Evolutionary conservation across 352 stramenopile genomes (phyloP), one percentile per base, ranked within the genome.

Genomic region (Phytopythium delawarense): DNA sequence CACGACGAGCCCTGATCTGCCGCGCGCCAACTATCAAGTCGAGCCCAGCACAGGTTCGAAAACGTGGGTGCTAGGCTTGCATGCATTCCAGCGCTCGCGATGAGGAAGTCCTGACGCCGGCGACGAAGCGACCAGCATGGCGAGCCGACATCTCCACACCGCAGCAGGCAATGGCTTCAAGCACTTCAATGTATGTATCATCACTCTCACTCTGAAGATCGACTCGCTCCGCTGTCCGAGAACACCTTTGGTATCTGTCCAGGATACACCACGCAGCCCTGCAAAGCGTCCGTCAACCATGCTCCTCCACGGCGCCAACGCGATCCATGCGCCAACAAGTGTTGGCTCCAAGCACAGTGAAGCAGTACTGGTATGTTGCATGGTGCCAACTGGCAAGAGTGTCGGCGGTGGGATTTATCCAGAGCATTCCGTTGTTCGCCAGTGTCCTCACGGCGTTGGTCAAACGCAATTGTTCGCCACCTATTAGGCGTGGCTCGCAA

Each of bases 391-490:
- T 34, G 7, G 21, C 48, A 32, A 54, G 23, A 54, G 35, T 54
- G 21, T 34, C 48, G 48, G 48, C 25, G 48, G 48, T 35, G 48
- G 8, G 49, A 52, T 37, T 45, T 45, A 20, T 45, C 40, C 40
- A 45, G 15, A n/a, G 40, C 40, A 21, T 45, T 45, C n/a, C n/a
- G 40, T 45, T 20, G 49, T 15, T 25, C 13, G 32, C 49, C 25
- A 54, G 35, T n/a, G 30, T 54, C 23, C 25, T 25, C 23, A 20
- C 49, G 23, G 12, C 49, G 49, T 55, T 55, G 25, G 49, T 55
- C 49, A 55, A 39, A 3, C 49, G 25, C 49, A 39, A 35, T 30
- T n/a, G 15, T 55, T 55, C 49, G 15, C 7, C 20, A 55, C 49
- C 49, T n/a, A n/a, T n/a, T n/a, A n/a, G 28, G 28, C 28, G 28